phyloP scores from a whole-genome alignment of 2,329 filamentous ascomycete genomes.

The Chaetomium sp. region DNA sequence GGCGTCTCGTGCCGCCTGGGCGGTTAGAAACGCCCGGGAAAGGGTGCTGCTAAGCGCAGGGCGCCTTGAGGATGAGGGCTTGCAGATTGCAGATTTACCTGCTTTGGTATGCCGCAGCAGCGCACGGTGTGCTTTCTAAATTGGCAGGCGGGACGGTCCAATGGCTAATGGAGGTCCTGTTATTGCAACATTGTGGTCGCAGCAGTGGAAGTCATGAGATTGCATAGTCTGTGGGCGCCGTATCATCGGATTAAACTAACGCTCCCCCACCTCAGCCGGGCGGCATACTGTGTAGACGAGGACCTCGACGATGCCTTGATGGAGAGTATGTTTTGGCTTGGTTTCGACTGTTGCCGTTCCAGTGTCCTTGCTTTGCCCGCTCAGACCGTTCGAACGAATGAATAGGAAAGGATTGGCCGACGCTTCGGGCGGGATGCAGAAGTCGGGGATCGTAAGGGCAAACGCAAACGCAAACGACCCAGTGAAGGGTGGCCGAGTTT shows the following conservation, averaged over 20 bases:
- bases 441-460: background rate
- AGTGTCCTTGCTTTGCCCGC: too few relatives aligned
- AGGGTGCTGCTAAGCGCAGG: conserved; percentile 8
- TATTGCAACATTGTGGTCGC: conserved; percentile 1
- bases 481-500: conserved; percentile 3
- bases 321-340: too few relatives aligned
- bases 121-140: conserved; percentile 12
- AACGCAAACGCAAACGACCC: background rate
- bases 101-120: conserved; percentile 1
- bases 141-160: background rate
- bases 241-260: too few relatives aligned
- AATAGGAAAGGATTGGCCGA: conserved; percentile 10
- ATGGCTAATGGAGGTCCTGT: background rate
- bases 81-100: background rate
- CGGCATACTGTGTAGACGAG: too few relatives aligned
- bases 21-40: background rate
- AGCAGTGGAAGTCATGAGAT: conserved; percentile 2
- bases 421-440: conserved; percentile 11
- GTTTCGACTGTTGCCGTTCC: too few relatives aligned
- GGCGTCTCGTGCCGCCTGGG: conserved; percentile 5
- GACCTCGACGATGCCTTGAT: too few relatives aligned
- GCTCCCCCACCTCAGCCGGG: too few relatives aligned
- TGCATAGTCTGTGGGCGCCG: too few relatives aligned
- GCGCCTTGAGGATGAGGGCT: background rate
- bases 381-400: background rate